Conservation (phyloP, 306 rosid genomes). For the Rubus parviflorus region DNA sequence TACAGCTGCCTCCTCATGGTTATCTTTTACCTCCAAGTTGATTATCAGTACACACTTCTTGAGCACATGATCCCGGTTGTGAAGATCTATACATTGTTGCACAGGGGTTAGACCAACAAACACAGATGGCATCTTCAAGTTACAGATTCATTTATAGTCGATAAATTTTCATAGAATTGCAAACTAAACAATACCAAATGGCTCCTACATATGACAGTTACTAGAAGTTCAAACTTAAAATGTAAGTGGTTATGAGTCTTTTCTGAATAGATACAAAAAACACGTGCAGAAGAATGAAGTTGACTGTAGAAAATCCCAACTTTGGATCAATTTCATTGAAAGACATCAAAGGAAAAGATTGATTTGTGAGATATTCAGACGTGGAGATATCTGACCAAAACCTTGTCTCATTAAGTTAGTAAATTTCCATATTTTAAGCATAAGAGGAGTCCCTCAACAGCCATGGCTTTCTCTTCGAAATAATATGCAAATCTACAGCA, state of each 20-base stretch:
- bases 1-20: slow-evolving; percentile 90
- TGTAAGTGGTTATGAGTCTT: too few relatives aligned
- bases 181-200: background rate
- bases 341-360: background rate
- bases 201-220: background rate
- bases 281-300: background rate
- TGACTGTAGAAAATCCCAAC: background rate
- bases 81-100: slow-evolving; percentile 59
- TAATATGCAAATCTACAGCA: background rate
- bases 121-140: background rate
- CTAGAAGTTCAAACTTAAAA: background rate
- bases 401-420: background rate
- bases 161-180: background rate
- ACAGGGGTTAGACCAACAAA: slow-evolving; percentile 16
- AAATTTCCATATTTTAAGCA: background rate
- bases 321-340: background rate
- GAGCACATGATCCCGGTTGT: slow-evolving; percentile 66
- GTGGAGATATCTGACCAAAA: background rate
- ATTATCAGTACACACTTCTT: slow-evolving; percentile 71
- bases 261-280: background rate
- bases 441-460: background rate
- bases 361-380: background rate
- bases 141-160: background rate
- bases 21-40: slow-evolving; percentile 97
- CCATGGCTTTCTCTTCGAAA: background rate